phyloP scores from a whole-genome alignment of 352 stramenopile genomes.

The Aphanomyces astaci region DNA sequence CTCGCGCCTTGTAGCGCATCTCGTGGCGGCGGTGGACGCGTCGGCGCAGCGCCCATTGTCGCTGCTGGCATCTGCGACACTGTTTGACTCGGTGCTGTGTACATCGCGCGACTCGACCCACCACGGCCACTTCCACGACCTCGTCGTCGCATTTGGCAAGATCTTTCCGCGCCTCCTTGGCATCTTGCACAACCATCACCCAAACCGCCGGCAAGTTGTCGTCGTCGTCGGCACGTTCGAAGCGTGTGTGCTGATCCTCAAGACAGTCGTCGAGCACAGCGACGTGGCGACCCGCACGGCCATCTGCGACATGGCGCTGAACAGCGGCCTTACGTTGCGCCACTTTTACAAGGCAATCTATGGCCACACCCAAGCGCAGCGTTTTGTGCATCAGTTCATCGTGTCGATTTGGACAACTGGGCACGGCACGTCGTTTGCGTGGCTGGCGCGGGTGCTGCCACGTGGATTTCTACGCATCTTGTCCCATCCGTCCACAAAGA shows the following conservation, averaged over 20 bases:
- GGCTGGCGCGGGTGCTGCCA: slow-evolving; percentile 54
- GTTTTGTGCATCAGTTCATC: slow-evolving; percentile 67
- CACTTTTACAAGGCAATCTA: slow-evolving; percentile 64
- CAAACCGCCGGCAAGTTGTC: too few species aligned
- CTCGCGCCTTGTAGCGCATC: slow-evolving; percentile 7
- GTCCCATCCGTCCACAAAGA: slow-evolving; percentile 43
- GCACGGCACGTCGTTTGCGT: slow-evolving; percentile 62
- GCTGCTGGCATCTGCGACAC: background rate
- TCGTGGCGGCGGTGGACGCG: slow-evolving; percentile 7
- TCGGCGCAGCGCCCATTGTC: background rate
- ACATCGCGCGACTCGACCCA: slow-evolving; percentile 55
- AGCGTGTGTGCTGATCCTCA: slow-evolving; percentile 50
- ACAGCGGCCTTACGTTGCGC: slow-evolving; percentile 26
- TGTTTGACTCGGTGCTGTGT: slow-evolving; percentile 40
- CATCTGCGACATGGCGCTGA: slow-evolving; percentile 66
- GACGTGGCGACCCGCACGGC: slow-evolving; percentile 44
- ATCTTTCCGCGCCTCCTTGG: slow-evolving; percentile 31
- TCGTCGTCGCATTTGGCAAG: slow-evolving; percentile 38
- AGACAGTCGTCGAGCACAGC: slow-evolving; percentile 62
- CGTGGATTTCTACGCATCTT: slow-evolving; percentile 74
- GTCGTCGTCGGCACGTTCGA: slow-evolving; percentile 53
- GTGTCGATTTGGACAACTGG: slow-evolving; percentile 67
- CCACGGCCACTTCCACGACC: slow-evolving; percentile 63
- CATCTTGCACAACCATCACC: slow-evolving; percentile 38
- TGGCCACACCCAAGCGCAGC: slow-evolving; percentile 41